Conservation (phyloP, 805 yeast species). For the Cyberlindnera lachancei region DNA sequence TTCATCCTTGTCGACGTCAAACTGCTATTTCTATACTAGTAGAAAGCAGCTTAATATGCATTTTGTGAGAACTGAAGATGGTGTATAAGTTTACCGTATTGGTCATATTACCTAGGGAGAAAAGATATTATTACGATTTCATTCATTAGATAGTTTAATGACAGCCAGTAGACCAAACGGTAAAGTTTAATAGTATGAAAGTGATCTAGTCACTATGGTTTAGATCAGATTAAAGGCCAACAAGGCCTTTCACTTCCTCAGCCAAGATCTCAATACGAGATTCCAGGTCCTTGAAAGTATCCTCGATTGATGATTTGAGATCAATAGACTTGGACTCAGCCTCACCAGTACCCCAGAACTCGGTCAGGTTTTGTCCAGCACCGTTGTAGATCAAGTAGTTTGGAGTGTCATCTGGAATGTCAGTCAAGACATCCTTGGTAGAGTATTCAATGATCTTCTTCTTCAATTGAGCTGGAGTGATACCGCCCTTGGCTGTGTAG, state of each 20-base stretch:
- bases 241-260: constrained; percentile 13
- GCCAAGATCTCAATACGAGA: constrained; percentile 10
- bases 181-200: too few relatives aligned
- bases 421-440: constrained; percentile 50
- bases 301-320: constrained; percentile 11
- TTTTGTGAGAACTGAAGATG: too few relatives aligned
- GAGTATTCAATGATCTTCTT: constrained; percentile 65
- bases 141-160: too few relatives aligned
- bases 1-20: too few relatives aligned
- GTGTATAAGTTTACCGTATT: too few relatives aligned
- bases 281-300: constrained; percentile 16
- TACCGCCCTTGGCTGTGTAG: constrained; percentile 41
- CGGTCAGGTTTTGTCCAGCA: constrained; percentile 58
- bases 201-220: too few relatives aligned
- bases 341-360: constrained; percentile 19
- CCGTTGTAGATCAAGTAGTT: constrained; percentile 75
- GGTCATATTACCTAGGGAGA: too few relatives aligned
- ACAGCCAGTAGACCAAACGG: too few relatives aligned
- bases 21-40: too few relatives aligned
- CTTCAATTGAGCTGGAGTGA: constrained; percentile 71
- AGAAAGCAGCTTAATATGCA: too few relatives aligned
- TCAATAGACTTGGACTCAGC: constrained; percentile 5
- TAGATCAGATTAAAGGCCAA: constrained; percentile 8
- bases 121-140: too few relatives aligned
- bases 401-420: constrained; percentile 68